Evolutionary conservation across 371 early-diverging fungal genomes (phyloP), one percentile per base, ranked within the genome.

Genomic region (Mucor indicus): DNA sequence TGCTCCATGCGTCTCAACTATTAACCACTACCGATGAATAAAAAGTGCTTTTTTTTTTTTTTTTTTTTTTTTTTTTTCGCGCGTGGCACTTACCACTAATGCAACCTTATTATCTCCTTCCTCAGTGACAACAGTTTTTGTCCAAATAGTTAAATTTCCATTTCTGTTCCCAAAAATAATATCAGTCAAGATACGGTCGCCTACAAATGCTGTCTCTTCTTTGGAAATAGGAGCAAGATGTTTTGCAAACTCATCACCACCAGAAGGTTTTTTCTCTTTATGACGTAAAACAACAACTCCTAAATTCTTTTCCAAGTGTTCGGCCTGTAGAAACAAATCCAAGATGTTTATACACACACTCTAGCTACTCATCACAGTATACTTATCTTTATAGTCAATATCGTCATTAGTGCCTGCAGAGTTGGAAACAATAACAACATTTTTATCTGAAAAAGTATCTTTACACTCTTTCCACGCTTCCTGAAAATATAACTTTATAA

Each of bases 371-470:
- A 27, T 48, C n/a, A n/a, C n/a, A n/a, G n/a, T n/a, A 12, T 20
- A 58, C 72, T 48, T 64, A 81, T 86, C 78, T 79, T 60, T 49
- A 45, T 57, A 44, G 4, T 72, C 72, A 5, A 44, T 44, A 62
- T 94, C 95, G 53, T 95, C 95, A 0, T 48, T 46, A 0, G 90
- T 90, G n/a, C 96, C 96, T 7, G 92, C 92, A 11, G 95, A 94
- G 62, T 96, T 96, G 49, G 96, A 95, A n/a, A 93, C 86, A 38
- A 96, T 85, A 0, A 82, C 62, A 7, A 95, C 55, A 11, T 79
- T 80, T 10, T 80, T 70, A 17, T 47, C 36, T 1, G 83, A 80
- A 63, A 92, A 95, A 1, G 63, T 62, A 0, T 67, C 54, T 40
- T 70, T 67, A 61, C 93, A 91, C 11, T 68, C 54, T 10, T 60